Conservation (phyloP, 2,329 filamentous ascomycete species). For the Graphiopsis chlorocephala region DNA sequence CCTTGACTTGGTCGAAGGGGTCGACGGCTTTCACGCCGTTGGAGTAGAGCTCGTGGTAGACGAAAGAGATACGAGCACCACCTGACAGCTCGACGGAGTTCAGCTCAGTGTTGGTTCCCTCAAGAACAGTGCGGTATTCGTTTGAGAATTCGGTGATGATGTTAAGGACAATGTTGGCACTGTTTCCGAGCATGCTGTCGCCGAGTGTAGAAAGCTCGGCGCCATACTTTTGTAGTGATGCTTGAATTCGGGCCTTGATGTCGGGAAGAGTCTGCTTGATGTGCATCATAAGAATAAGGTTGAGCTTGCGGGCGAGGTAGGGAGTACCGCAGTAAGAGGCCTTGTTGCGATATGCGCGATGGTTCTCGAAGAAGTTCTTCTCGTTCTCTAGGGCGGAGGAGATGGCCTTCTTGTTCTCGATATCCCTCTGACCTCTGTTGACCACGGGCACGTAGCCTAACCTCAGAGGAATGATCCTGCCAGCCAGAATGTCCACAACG, state of each 20-base stretch:
- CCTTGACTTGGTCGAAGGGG: constrained; percentile 95
- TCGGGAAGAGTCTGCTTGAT: constrained; percentile 99
- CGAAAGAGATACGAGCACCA: constrained; percentile 96
- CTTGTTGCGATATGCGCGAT: constrained; percentile 98
- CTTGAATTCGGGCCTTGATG: constrained; percentile 95
- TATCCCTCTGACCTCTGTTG: constrained; percentile 95
- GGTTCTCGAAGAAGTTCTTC: constrained; percentile 96
- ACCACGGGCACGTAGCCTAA: constrained; percentile 96
- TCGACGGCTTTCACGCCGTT: constrained; percentile 98
- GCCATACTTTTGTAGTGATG: constrained; percentile 87
- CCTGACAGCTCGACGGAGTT: constrained; percentile 93
- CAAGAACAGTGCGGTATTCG: constrained; percentile 92
- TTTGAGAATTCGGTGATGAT: constrained; percentile 99
- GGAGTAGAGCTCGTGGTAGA: constrained; percentile 97
- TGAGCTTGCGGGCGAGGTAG: constrained; percentile 93
- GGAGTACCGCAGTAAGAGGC: constrained; percentile 97
- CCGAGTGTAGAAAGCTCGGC: constrained; percentile 79
- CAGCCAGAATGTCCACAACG: constrained; percentile 96
- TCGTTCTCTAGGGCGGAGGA: constrained; percentile 87
- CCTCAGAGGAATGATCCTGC: constrained; percentile 90
- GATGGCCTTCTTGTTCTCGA: constrained; percentile 97
- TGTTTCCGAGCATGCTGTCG: constrained; percentile 93
- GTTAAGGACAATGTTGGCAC: constrained; percentile 92
- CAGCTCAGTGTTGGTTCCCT: constrained; percentile 94
- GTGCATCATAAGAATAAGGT: constrained; percentile 99